Evolutionary conservation across 306 rosid species (phyloP), one percentile per base, ranked within the genome.

Genomic region (Arachis stenosperma): DNA sequence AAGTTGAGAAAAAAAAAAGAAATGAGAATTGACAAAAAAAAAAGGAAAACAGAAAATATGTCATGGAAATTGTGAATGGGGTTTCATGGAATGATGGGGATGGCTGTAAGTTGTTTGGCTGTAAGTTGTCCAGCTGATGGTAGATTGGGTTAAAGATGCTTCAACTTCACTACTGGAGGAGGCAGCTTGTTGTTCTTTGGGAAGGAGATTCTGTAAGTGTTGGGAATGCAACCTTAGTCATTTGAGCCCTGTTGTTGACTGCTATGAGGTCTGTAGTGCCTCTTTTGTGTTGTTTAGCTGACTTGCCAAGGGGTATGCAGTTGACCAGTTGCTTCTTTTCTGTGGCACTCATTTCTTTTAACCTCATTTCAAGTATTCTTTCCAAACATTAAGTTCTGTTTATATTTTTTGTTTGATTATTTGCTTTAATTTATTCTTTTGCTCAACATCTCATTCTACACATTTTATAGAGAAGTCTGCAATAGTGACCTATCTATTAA

Each of bases 221-320:
- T 80, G 81, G 78, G 84, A 87, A 70, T 83, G 82, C 78, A 83
- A 75, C 79, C 78, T 57, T 84, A 83, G 87, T 83, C 78, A 76
- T 82, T 82, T 77, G 81, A 80, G 84, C 83, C 86, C 85, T 70
- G 69, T 75, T 66, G 83, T 87, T 79, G 84, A 86, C 81, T 86
- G 83, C 82, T 84, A 61, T 82, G 88, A 55, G 90, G 90, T 84
- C 82, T 75, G 55, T 82, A 83, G 76, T 86, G 76, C 85, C 80
- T 85, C 57, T 71, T 69, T 71, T 81, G 71, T 82, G 82, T 79
- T 83, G 60, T 82, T 81, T 81, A 66, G 79, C 76, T 69, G 74
- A 78, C 46, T 52, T 76, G 76, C 79, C 55, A 77, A 84, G 82
- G 84, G 87, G 85, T 85, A 80, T 78, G 86, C 81, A 80, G 81